phyloP scores from a whole-genome alignment of 73 alveolate species.

The Breviolum minutum region DNA sequence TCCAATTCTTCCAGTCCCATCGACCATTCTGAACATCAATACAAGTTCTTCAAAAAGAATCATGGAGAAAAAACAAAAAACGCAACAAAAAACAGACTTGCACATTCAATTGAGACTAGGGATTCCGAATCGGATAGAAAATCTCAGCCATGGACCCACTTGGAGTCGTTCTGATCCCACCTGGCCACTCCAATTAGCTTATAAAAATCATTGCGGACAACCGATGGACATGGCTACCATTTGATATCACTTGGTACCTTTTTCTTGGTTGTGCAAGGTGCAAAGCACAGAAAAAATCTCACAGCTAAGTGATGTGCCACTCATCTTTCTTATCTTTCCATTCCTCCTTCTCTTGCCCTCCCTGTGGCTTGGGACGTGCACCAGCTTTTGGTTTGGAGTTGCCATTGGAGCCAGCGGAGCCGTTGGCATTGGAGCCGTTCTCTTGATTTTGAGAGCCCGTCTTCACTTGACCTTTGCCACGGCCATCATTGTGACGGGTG shows the following conservation, averaged over 20 bases:
- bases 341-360: slow-evolving; percentile 51
- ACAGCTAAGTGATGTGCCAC: not conserved
- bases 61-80: not conserved
- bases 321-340: slow-evolving; percentile 13
- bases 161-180: slow-evolving; percentile 38
- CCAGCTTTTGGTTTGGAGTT: slow-evolving; percentile 10
- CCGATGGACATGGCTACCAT: not conserved
- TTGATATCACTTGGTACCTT: not conserved
- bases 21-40: slow-evolving; percentile 57
- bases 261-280: too few species aligned
- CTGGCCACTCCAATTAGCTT: not conserved
- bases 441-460: not conserved
- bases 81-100: not conserved
- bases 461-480: too few species aligned
- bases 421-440: slow-evolving; percentile 7
- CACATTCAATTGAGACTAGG: not conserved
- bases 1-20: slow-evolving; percentile 92
- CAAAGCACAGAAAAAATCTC: not conserved
- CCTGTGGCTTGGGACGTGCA: not conserved
- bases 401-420: not conserved
- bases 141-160: slow-evolving; percentile 11
- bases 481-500: not conserved
- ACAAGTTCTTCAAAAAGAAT: not conserved
- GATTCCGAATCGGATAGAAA: not conserved
- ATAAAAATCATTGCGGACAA: too few species aligned